Conservation (phyloP, 148 eudicot genomes). For the Bassia scoparia region DNA sequence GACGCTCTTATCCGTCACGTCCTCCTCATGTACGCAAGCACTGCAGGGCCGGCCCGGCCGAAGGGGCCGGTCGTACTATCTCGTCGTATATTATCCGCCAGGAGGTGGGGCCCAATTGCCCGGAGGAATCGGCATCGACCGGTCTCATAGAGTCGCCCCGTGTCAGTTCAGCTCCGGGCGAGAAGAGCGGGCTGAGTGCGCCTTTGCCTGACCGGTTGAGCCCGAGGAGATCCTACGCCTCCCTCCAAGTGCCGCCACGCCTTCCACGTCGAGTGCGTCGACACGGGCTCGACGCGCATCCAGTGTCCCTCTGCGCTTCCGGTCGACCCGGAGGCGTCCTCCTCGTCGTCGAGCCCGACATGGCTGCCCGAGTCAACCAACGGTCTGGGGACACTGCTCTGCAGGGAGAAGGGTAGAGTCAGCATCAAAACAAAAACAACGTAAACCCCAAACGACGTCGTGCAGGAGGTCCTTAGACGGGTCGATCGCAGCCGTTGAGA, state of each 20-base stretch:
- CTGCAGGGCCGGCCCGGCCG: slow-evolving; percentile 26
- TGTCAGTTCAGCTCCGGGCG: slow-evolving; percentile 54
- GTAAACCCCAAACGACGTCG: slow-evolving; percentile 15
- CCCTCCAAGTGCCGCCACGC: slow-evolving; percentile 79
- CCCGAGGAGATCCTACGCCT: slow-evolving; percentile 55
- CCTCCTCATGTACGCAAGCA: slow-evolving; percentile 56
- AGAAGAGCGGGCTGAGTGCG: slow-evolving; percentile 80
- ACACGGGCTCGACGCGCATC: slow-evolving; percentile 91
- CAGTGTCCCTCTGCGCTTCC: slow-evolving; percentile 76
- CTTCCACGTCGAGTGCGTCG: slow-evolving; percentile 84
- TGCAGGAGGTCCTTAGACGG: slow-evolving; percentile 41
- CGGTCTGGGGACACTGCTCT: slow-evolving; percentile 66
- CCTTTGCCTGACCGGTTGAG: slow-evolving; percentile 74
- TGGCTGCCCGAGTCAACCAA: slow-evolving; percentile 20
- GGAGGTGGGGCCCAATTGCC: no score
- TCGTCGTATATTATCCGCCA: no score
- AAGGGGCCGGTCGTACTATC: not conserved
- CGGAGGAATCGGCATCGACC: slow-evolving; percentile 60
- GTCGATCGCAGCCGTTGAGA: slow-evolving; percentile 25
- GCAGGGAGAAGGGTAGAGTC: slow-evolving; percentile 49
- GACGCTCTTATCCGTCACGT: slow-evolving; percentile 53
- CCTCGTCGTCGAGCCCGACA: slow-evolving; percentile 22
- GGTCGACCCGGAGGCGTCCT: slow-evolving; percentile 74
- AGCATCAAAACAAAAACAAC: not conserved
- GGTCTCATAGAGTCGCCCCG: slow-evolving; percentile 56